phyloP scores from a whole-genome alignment of 2,329 filamentous ascomycete genomes.

The Phialophora tarda region DNA sequence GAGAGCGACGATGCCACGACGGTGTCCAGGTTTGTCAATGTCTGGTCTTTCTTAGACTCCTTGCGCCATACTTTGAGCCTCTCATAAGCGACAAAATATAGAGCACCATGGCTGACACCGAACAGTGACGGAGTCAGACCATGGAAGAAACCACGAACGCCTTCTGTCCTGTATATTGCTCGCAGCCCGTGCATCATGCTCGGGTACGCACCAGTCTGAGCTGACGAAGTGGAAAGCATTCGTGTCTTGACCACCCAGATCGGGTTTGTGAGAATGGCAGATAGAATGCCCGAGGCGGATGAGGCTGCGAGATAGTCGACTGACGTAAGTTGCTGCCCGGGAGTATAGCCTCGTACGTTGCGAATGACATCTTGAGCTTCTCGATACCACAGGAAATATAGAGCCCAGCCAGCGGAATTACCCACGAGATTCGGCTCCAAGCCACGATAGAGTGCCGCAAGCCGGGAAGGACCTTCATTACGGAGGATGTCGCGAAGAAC shows the following conservation, averaged over 20 bases:
- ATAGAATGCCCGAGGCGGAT: conserved; percentile 70
- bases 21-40: conserved; percentile 74
- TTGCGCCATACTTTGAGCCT: conserved; percentile 58
- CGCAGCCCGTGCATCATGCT: conserved; percentile 73
- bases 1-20: conserved; percentile 78
- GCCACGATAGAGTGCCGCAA: conserved; percentile 78
- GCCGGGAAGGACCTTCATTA: conserved; percentile 62
- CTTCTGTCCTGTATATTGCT: conserved; percentile 73
- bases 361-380: conserved; percentile 63
- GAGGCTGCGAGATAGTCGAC: conserved; percentile 83
- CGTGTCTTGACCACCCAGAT: conserved; percentile 98
- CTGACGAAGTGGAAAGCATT: conserved; percentile 85
- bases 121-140: conserved; percentile 82
- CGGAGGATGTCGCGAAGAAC: conserved; percentile 59
- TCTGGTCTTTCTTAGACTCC: conserved; percentile 42
- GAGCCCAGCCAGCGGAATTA: conserved; percentile 86
- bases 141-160: conserved; percentile 80
- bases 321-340: conserved; percentile 50
- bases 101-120: conserved; percentile 87
- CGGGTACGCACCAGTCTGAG: conserved; percentile 77
- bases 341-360: conserved; percentile 44
- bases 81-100: conserved; percentile 97
- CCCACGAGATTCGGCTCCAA: conserved; percentile 88
- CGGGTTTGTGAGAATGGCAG: conserved; percentile 85
- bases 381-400: conserved; percentile 83